phyloP scores from a whole-genome alignment of 2,329 filamentous ascomycete genomes.

The Exophiala mesophila region DNA sequence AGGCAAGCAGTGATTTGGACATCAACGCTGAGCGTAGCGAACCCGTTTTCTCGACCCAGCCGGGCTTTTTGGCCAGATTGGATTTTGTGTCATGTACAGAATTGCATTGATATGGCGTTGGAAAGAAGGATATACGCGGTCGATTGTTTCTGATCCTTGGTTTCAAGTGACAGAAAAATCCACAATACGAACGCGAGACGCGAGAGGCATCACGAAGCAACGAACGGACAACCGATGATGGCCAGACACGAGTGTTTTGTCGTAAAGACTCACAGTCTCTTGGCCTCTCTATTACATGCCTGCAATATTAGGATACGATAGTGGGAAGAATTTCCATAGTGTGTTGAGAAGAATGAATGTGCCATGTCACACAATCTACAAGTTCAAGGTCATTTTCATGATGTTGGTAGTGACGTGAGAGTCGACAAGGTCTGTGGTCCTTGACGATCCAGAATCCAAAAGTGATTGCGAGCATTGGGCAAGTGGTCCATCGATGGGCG shows the following conservation, averaged over 20 bases:
- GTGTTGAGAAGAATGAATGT: not conserved
- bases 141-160: constrained; percentile 13
- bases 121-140: constrained; percentile 14
- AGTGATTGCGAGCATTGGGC: too few relatives aligned
- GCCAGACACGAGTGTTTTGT: constrained; percentile 1
- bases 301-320: constrained; percentile 7
- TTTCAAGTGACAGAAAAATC: constrained; percentile 2
- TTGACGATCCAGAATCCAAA: too few relatives aligned
- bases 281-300: constrained; percentile 14
- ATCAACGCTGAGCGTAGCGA: not conserved
- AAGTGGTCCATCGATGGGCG: too few relatives aligned
- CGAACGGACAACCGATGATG: constrained; percentile 25
- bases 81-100: constrained; percentile 19
- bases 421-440: too few relatives aligned
- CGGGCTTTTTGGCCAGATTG: not conserved
- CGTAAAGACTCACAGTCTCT: constrained; percentile 2
- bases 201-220: constrained; percentile 26
- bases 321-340: not conserved
- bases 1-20: constrained; percentile 5
- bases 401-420: too few relatives aligned
- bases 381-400: too few relatives aligned
- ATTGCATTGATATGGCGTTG: constrained; percentile 19
- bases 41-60: not conserved
- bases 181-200: constrained; percentile 26
- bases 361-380: too few relatives aligned